Base-by-base conservation (phyloP, 192 early-diverging fungal species). In the Backusella tuberculispora region DNA sequence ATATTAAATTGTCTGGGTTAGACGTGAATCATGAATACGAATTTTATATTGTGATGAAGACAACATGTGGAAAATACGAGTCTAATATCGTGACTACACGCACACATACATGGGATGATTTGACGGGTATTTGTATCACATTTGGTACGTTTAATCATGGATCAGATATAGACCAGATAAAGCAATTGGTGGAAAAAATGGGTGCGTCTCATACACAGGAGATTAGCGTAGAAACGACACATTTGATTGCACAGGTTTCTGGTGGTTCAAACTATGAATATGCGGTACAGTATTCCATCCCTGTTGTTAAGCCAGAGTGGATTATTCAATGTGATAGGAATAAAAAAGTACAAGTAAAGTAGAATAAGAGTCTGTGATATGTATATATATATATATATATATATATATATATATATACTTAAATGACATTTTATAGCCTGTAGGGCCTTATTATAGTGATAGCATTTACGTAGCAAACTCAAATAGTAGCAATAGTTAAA, bases 291-390 rank as follows among this genome's bases (percentile, higher is more conserved):
- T 87, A 89, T 81, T 97, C 95, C 71, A 97, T 99, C 76, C 98
- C 98, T 17, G 87, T 97, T 75, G 97, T 98, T 45, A 95, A 90
- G 50, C 95, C 96, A 19, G 95, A 97, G 78, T 99, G 97, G 92
- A 82, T 99, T 69, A 88, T 94, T 44, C 93, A 93, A 13, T 98
- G 97, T 79, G 94, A 97, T 73, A 86, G 88, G 64, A 91, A 95
- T 71, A 90, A 92, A 73, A 96, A 95, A 81, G 87, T 99, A 14
- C 97, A 98, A 85, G 81, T 83, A 71, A 66, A 38, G 1, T 4
- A 56, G 14, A 4, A 5, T 29, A 8, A 60, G 4, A 42, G 15
- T 15, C 5, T 45, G 7, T 29, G 64, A 14, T 26, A n/a, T n/a
- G n/a, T n/a, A n/a, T n/a, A n/a, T n/a, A n/a, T n/a, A n/a, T n/a